These are phyloP conservation scores for Globisporangium abappressorium DNA, from an alignment of 352 stramenopile genomes.

Conservation along the genomic window DNA sequence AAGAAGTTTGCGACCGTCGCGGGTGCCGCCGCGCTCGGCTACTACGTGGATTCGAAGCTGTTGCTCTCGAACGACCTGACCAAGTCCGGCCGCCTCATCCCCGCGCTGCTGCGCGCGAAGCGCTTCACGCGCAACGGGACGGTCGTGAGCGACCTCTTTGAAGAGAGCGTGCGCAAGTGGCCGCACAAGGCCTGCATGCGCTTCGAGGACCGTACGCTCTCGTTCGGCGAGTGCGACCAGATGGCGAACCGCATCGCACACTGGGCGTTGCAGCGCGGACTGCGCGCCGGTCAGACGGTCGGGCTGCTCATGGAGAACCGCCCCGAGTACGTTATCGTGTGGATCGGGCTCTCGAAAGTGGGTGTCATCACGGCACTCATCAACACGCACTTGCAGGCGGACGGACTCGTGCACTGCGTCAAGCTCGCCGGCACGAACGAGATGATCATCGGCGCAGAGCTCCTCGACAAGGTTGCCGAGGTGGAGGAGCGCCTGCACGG, in stretches of 20 bases:
- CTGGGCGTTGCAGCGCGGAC: conserved; percentile 52
- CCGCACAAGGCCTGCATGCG: conserved; percentile 60
- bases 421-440: conserved; percentile 55
- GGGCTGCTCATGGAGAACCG: conserved; percentile 86
- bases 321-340: conserved; percentile 77
- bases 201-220: conserved; percentile 46
- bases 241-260: conserved; percentile 72
- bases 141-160: conserved; percentile 61
- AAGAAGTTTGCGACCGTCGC: conserved; percentile 51
- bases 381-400: conserved; percentile 71
- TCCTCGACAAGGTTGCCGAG: conserved; percentile 40
- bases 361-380: conserved; percentile 83
- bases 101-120: conserved; percentile 44
- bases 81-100: conserved; percentile 32
- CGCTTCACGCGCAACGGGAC: conserved; percentile 29
- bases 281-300: conserved; percentile 63
- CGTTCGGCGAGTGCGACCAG: conserved; percentile 63
- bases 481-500: conserved; percentile 33
- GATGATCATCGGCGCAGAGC: conserved; percentile 68
- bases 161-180: conserved; percentile 49
- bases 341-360: conserved; percentile 82
- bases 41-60: conserved; percentile 54
- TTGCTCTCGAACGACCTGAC: conserved; percentile 56
- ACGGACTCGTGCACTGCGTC: conserved; percentile 75
- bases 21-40: conserved; percentile 34